These are phyloP conservation scores for Sorghum bicolor DNA, from an alignment of 176 grass and related monocot species.

Conservation along the genomic window DNA sequence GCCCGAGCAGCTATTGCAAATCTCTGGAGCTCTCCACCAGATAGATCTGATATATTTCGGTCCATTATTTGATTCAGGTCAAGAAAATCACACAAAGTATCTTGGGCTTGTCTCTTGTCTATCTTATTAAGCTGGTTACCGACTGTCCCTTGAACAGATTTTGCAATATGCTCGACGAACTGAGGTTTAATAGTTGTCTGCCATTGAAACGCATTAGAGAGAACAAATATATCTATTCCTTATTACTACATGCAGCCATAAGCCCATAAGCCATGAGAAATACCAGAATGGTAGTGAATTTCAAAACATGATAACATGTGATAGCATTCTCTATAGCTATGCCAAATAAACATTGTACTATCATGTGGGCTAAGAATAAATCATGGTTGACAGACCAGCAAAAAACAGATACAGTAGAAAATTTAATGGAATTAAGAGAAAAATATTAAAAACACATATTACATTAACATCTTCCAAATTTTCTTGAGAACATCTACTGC, in stretches of 20 bases:
- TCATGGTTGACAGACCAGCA: background rate
- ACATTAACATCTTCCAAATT: constrained; percentile 12
- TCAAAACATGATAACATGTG: background rate
- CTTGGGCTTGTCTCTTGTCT: constrained; percentile 56
- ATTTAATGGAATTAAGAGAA: background rate
- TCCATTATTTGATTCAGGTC: constrained; percentile 69
- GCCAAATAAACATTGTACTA: background rate
- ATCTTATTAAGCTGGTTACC: constrained; percentile 52
- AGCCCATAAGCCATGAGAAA: background rate
- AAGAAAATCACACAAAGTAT: constrained; percentile 45
- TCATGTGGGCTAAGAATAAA: background rate
- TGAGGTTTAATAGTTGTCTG: constrained; percentile 79
- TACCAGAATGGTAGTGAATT: background rate
- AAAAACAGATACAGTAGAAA: background rate
- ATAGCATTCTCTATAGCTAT: background rate
- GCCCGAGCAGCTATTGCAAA: constrained; percentile 68
- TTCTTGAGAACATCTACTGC: background rate
- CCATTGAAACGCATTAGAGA: background rate
- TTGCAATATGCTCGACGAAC: constrained; percentile 69
- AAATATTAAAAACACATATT: background rate
- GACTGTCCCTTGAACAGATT: constrained; percentile 69
- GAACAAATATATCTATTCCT: background rate
- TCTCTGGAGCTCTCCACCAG: constrained; percentile 82
- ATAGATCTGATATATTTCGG: constrained; percentile 66
- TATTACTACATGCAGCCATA: background rate